phyloP scores from a whole-genome alignment of 148 eudicot species.

The Amaranthus hypochondriacus region DNA sequence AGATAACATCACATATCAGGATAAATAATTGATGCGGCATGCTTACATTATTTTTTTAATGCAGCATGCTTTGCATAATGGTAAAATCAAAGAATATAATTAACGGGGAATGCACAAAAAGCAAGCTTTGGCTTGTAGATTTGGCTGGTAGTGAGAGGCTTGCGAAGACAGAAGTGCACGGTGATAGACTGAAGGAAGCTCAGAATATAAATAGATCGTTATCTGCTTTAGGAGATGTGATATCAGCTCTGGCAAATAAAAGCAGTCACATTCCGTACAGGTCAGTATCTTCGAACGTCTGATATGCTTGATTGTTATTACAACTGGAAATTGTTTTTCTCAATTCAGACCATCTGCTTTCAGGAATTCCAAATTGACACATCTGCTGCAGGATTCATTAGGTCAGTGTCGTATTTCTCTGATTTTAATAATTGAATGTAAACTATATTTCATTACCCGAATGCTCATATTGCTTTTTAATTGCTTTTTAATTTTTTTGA shows the following conservation, averaged over 20 bases:
- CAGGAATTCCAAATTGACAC: slow-evolving; percentile 92
- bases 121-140: slow-evolving; percentile 98
- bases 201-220: slow-evolving; percentile 85
- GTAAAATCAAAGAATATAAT: slow-evolving; percentile 78
- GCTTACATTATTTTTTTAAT: neutral
- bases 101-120: slow-evolving; percentile 85
- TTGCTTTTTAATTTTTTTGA: neutral
- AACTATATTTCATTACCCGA: neutral
- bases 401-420: slow-evolving; percentile 36
- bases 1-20: neutral
- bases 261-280: slow-evolving; percentile 91
- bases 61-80: slow-evolving; percentile 76
- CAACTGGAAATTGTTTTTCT: neutral
- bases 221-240: slow-evolving; percentile 94
- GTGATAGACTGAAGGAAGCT: slow-evolving; percentile 92
- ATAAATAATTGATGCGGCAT: neutral
- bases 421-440: neutral
- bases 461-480: neutral
- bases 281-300: slow-evolving; percentile 16
- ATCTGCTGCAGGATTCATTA: slow-evolving; percentile 85
- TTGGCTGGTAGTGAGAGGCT: slow-evolving; percentile 98
- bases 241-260: slow-evolving; percentile 85
- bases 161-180: slow-evolving; percentile 84
- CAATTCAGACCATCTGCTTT: slow-evolving; percentile 7
- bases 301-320: neutral